Base-by-base conservation (phyloP, 371 early-diverging fungal species). In the Syncephalastrum racemosum region DNA sequence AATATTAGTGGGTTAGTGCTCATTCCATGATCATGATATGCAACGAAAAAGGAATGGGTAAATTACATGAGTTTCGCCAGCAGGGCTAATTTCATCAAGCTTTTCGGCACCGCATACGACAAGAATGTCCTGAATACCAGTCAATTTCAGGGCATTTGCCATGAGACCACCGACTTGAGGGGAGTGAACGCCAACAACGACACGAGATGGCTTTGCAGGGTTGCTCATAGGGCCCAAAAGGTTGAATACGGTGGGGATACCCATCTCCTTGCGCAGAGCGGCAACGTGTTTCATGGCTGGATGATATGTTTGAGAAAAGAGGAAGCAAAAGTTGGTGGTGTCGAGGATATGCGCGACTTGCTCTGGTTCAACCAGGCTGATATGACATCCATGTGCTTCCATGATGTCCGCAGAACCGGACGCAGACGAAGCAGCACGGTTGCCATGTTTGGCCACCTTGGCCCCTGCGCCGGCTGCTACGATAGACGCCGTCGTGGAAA, bases 361-460 rank as follows among this genome's bases (percentile, higher is more conserved):
- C 0, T 77, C 77, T 3, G 94, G 88, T 18, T 81, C 59, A 2
- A 94, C 77, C 22, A 71, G 72, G 12, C 73, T 73, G 45, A 98
- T 81, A 46, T 77, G 71, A 67, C 91, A 92, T 7, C 90, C 92
- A 49, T 91, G 69, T 39, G 87, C 82, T 74, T 96, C 96, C 64
- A 97, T 81, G 19, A 97, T 77, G 66, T 98, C 97, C 0, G 97
- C 96, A 1, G 96, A 95, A 3, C 98, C 98, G 56, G 92, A 94
- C 55, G 83, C 80, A 2, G 97, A 96, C 5, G 96, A 93, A n/a
- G 97, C 87, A 4, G 96, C 89, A 44, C 94, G 79, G 76, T 93
- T 97, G 23, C 97, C 98, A 74, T 95, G 96, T 92, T 96, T 98
- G 56, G 95, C 96, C 40, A 98, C 91, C 62, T 81, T 84, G 59